Evolutionary conservation across 441 rosid species (phyloP).

Genomic region (Gossypium davidsonii): DNA sequence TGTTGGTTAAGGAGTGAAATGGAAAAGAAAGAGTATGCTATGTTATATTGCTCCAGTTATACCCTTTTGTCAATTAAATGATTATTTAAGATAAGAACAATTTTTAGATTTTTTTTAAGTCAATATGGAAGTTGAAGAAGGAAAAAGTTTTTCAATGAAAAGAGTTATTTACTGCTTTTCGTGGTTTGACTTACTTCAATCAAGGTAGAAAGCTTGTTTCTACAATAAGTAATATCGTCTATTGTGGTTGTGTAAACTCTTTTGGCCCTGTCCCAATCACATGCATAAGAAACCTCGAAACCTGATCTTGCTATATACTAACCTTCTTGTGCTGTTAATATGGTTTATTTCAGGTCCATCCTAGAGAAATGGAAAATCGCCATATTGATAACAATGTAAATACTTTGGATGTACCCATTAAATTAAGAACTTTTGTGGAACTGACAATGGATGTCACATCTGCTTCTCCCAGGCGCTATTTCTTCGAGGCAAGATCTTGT

Average conservation of each 20-base stretch:
- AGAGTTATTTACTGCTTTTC: background rate
- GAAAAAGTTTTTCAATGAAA: background rate
- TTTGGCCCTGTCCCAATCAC: background rate
- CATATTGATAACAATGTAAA: slow-evolving; percentile 14
- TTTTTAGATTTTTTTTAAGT: background rate
- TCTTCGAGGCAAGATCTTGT: slow-evolving; percentile 76
- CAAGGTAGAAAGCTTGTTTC: background rate
- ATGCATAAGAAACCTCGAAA: background rate
- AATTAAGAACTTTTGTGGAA: slow-evolving; percentile 64
- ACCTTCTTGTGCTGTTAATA: slow-evolving; percentile 5
- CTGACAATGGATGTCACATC: slow-evolving; percentile 91
- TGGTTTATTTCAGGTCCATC: slow-evolving; percentile 47
- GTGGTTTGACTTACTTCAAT: background rate
- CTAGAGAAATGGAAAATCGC: slow-evolving; percentile 35
- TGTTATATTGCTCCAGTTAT: background rate
- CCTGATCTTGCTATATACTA: slow-evolving; percentile 5
- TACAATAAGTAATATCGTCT: background rate
- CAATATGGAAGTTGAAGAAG: background rate
- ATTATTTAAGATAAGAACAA: background rate
- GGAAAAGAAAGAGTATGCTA: background rate
- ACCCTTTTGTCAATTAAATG: background rate
- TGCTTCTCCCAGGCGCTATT: slow-evolving; percentile 90
- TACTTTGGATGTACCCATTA: slow-evolving; percentile 41
- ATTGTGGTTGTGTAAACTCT: background rate
- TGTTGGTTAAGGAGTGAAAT: background rate